Conservation (phyloP, 2,329 filamentous ascomycete species). For the Fusarium sp. region DNA sequence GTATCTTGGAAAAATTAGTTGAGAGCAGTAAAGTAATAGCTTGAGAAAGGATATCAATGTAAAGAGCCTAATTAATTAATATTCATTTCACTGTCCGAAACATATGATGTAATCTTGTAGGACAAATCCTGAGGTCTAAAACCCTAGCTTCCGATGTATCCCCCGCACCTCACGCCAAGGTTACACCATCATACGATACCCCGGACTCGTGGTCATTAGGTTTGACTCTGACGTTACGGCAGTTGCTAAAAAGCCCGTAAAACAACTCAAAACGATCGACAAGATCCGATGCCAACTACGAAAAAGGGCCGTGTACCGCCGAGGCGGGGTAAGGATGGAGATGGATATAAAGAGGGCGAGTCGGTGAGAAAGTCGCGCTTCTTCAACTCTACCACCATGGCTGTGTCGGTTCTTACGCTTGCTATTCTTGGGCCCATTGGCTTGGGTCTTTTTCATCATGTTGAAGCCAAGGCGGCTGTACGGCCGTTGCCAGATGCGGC, state of each 20-base stretch:
- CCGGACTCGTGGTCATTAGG: background rate
- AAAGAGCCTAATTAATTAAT: background rate
- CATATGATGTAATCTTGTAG: background rate
- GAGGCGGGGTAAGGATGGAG: constrained; percentile 3
- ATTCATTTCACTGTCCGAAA: background rate
- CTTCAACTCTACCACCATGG: background rate
- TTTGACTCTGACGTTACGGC: background rate
- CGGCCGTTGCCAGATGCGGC: constrained; percentile 24
- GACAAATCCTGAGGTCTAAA: background rate
- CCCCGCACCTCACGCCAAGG: constrained; percentile 4
- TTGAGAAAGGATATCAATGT: background rate
- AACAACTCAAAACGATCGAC: background rate
- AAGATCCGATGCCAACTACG: background rate
- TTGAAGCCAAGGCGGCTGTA: background rate
- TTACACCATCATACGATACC: background rate
- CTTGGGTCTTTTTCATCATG: constrained; percentile 2
- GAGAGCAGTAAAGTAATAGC: background rate
- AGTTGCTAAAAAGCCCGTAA: background rate
- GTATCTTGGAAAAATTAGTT: background rate
- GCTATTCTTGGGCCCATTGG: background rate
- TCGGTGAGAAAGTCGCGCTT: background rate
- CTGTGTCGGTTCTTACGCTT: constrained; percentile 10
- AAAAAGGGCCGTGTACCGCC: background rate
- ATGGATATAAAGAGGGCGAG: background rate
- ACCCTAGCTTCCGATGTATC: background rate